Evolutionary conservation across 768 basidiomycete genomes (phyloP), one percentile per base, ranked within the genome.

Genomic region (Boletus reticulatus): DNA sequence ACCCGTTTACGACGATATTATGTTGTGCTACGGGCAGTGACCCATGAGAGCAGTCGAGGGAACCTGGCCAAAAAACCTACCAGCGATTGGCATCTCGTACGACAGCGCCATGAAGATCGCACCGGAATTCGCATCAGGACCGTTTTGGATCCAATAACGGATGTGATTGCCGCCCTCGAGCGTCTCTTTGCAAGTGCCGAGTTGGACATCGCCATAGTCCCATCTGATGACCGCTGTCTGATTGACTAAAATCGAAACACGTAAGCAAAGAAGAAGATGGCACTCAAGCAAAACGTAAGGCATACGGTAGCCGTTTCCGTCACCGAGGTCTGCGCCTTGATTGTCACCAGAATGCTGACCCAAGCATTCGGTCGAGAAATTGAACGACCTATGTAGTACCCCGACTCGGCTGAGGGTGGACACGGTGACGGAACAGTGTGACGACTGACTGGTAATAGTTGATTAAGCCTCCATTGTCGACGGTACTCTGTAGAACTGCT

Each of bases 151-250:
- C 93, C 92, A 95, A 69, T 94, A 95, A 39, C 94, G 82, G 67
- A 94, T 83, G 67, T 97, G 94, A 65, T 89, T 81, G 7, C 94
- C 94, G 2, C 94, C 94, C 61, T 89, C 67, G 41, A 95, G 80
- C 3, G 91, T 89, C 72, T 97, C 94, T 61, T 81, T 74, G 72
- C 94, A 96, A 1, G 93, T 82, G 0, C 94, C 94, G n/a, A 94
- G 70, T 49, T 84, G 75, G 1, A 85, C 81, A 62, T 96, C 84
- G 9, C 84, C 84, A 68, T 91, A 98, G 66, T 94, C 82, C 81
- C 84, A 94, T 36, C 94, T 80, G 24, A 95, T 84, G n/a, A 87
- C 88, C 9, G 84, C 84, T 0, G 88, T 88, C 68, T 97, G 86
- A 68, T 93, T 91, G 56, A 78, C 90, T 92, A 66, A 19, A 34